Evolutionary conservation across 1,284 basidiomycete species (phyloP), one percentile per base, ranked within the genome.

Genomic region (Cutaneotrichosporon arboriforme): DNA sequence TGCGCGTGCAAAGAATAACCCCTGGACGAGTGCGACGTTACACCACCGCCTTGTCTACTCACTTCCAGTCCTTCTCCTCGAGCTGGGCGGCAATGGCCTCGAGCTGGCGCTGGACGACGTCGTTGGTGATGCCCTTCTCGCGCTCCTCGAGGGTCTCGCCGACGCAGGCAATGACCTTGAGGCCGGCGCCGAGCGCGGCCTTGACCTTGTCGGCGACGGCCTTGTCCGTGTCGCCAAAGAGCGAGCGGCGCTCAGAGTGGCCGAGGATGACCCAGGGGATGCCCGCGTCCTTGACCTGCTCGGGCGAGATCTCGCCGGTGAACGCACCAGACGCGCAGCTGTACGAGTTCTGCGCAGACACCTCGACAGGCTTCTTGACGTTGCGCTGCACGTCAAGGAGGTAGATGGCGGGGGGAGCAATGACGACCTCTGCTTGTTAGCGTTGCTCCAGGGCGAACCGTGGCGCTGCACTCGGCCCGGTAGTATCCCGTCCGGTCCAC

Each of bases 231-330:
- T 99, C 96, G 71, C 84, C 81, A 81, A 98, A 98, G 62, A 96
- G 76, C 4, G 88, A 87, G 55, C 94, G 86, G 63, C 96, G 88
- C 77, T 99, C 96, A 44, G 92, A 97, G 81, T 99, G 94, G 82
- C 93, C 94, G 55, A 97, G 83, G 73, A 99, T 88, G 63, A 97
- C 92, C 77, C 89, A 97, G 55, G 88, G 88, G 62, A 97, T 84
- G 4, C 80, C 80, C 17, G 88, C 87, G 70, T 97, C 91, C 55
- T 80, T 82, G 67, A 97, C 83, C 78, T 96, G 90, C 7, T 79
- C 68, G 5, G 90, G 84, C 66, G 88, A 91, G 77, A 89, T 89
- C 77, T 96, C 92, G 54, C 92, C 94, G 10, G 96, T 98, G 80
- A 87, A 99, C 18, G 94, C 94, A 49, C 94, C 94, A 20, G 83